phyloP scores from a whole-genome alignment of 306 rosid species.

The Citrullus amarus region DNA sequence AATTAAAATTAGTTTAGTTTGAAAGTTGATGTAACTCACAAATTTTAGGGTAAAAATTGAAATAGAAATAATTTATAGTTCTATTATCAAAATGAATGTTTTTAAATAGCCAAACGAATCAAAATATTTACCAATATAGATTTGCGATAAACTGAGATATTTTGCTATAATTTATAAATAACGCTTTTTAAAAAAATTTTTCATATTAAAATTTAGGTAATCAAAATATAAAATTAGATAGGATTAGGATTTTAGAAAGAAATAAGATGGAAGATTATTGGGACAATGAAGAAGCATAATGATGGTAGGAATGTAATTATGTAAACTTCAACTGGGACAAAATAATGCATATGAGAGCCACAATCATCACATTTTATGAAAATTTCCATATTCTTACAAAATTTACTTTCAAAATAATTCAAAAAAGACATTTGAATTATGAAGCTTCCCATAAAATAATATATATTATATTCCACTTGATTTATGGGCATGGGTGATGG shows the following conservation, averaged over 20 bases:
- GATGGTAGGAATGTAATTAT: conserved; percentile 3
- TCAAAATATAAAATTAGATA: not conserved
- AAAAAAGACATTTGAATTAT: conserved; percentile 4
- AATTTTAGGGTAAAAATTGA: too few relatives aligned
- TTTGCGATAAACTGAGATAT: too few relatives aligned
- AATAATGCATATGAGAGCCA: conserved; percentile 8
- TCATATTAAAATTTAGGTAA: not conserved
- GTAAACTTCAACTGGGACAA: conserved; percentile 1
- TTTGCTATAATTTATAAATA: too few relatives aligned
- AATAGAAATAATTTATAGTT: not conserved
- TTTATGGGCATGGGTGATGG: conserved; percentile 7
- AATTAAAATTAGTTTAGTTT: too few relatives aligned
- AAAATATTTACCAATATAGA: too few relatives aligned
- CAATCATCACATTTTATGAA: conserved; percentile 4
- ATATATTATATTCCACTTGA: not conserved
- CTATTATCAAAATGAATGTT: not conserved
- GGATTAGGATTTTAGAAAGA: too few relatives aligned
- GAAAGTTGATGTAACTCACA: too few relatives aligned
- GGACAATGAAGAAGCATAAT: conserved; percentile 5
- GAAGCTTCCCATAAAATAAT: not conserved
- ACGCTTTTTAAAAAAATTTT: too few relatives aligned
- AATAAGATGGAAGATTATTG: not conserved
- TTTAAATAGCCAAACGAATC: too few relatives aligned
- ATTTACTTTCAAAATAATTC: not conserved
- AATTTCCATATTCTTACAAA: conserved; percentile 1